Percentiles rank a stretch among this genome's conserved stretches.
phyloP scores from a whole-genome alignment of 106 monocot species.

The Posidonia australis region DNA sequence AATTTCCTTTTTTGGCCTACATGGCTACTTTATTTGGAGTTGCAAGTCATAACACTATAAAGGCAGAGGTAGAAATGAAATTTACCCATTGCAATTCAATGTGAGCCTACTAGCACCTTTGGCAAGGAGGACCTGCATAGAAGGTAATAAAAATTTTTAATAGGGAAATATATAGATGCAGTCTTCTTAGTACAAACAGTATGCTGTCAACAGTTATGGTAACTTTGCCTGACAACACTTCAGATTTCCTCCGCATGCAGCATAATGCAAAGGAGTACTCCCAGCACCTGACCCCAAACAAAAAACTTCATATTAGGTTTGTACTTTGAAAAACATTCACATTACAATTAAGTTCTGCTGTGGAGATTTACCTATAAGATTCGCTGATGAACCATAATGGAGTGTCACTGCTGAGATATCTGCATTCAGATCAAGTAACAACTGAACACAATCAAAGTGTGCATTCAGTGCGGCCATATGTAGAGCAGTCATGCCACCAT shows the following conservation, averaged over 20 bases:
- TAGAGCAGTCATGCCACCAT: slow-evolving; percentile 89
- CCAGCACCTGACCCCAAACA: slow-evolving; percentile 50
- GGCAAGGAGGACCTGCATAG: slow-evolving; percentile 63
- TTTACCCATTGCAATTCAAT: slow-evolving; percentile 93
- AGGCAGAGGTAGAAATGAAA: not conserved
- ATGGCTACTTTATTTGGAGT: not conserved
- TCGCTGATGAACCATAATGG: slow-evolving; percentile 64
- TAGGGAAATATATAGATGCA: not conserved
- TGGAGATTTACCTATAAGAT: slow-evolving; percentile 58
- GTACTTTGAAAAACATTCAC: not conserved
- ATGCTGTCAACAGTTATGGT: not conserved
- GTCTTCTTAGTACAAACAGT: not conserved
- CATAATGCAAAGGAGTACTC: slow-evolving; percentile 98
- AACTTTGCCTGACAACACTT: slow-evolving; percentile 83
- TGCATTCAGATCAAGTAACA: slow-evolving; percentile 82
- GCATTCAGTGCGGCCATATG: slow-evolving; percentile 86
- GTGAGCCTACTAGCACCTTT: slow-evolving; percentile 80
- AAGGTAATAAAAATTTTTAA: not conserved
- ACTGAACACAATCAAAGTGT: slow-evolving; percentile 73
- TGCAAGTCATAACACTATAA: not conserved
- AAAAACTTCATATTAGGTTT: not conserved
- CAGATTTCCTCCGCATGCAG: slow-evolving; percentile 81
- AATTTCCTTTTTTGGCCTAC: not conserved
- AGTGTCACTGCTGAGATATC: slow-evolving; percentile 64
- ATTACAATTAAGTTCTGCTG: not conserved